Conservation (phyloP, 2,329 filamentous ascomycete species). For the Canariomyces notabilis region DNA sequence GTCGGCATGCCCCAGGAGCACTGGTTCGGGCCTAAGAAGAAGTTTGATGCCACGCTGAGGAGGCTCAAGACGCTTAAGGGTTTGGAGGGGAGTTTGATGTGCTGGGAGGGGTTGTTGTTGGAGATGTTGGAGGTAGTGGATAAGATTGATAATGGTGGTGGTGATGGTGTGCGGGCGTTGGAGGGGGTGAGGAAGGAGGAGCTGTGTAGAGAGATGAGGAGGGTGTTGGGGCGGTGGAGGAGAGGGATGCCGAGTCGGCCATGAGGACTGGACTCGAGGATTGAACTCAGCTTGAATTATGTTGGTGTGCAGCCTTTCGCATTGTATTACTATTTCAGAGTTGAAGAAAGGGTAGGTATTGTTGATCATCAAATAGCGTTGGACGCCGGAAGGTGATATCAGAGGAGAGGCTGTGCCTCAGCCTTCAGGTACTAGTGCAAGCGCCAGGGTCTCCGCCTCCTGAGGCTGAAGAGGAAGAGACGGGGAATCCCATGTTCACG, state of each 20-base stretch:
- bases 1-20: not conserved
- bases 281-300: too few relatives aligned
- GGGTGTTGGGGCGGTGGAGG: constrained; percentile 2
- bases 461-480: too few relatives aligned
- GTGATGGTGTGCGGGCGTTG: not conserved
- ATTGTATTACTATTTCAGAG: too few relatives aligned
- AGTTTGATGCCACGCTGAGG: not conserved
- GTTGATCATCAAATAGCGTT: too few relatives aligned
- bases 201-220: not conserved
- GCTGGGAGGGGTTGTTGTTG: constrained; percentile 6
- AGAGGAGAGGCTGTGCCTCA: too few relatives aligned
- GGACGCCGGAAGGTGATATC: too few relatives aligned
- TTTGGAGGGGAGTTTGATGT: constrained; percentile 8
- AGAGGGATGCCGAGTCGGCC: constrained; percentile 2
- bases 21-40: constrained; percentile 8
- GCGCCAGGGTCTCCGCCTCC: too few relatives aligned
- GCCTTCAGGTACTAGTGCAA: too few relatives aligned
- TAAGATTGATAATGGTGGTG: not conserved
- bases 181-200: not conserved
- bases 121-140: constrained; percentile 4
- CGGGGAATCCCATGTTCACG: too few relatives aligned
- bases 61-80: constrained; percentile 7
- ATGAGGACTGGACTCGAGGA: not conserved
- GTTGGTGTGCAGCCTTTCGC: too few relatives aligned
- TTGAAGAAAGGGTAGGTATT: too few relatives aligned